Percentiles rank a stretch among this genome's conserved stretches.
phyloP scores from a whole-genome alignment of 1,139 yeast species.

The Kodamaea arcana region DNA sequence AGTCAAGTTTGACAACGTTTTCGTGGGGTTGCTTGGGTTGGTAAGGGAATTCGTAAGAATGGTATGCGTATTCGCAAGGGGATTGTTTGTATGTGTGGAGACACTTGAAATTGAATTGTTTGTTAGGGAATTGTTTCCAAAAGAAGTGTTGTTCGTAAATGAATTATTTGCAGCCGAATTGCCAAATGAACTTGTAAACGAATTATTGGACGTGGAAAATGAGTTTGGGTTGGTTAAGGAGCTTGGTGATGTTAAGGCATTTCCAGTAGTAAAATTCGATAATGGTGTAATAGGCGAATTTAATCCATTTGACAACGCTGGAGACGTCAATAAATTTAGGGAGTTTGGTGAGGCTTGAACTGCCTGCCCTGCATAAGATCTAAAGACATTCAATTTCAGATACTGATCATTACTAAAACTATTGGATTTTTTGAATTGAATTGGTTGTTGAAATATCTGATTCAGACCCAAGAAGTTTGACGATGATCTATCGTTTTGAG shows the following conservation, averaged over 20 bases:
- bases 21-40: not conserved
- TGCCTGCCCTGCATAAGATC: not conserved
- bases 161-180: not conserved
- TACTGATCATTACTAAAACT: not conserved
- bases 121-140: slow-evolving; percentile 1
- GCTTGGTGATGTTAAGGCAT: not conserved
- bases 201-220: not conserved
- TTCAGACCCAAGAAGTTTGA: not conserved
- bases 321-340: too few species aligned
- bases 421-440: not conserved
- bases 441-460: not conserved
- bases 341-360: not conserved
- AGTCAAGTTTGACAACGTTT: not conserved
- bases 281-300: too few species aligned
- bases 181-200: not conserved
- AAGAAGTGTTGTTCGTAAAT: not conserved
- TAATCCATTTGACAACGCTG: too few species aligned
- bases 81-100: too few species aligned
- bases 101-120: too few species aligned
- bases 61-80: too few species aligned
- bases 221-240: not conserved
- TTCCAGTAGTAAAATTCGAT: not conserved
- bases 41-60: slow-evolving; percentile 1
- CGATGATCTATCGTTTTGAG: too few species aligned
- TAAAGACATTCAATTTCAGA: not conserved